Evolutionary conservation across 75 land plant species (phyloP).

Genomic region (Cryptomeria japonica): DNA sequence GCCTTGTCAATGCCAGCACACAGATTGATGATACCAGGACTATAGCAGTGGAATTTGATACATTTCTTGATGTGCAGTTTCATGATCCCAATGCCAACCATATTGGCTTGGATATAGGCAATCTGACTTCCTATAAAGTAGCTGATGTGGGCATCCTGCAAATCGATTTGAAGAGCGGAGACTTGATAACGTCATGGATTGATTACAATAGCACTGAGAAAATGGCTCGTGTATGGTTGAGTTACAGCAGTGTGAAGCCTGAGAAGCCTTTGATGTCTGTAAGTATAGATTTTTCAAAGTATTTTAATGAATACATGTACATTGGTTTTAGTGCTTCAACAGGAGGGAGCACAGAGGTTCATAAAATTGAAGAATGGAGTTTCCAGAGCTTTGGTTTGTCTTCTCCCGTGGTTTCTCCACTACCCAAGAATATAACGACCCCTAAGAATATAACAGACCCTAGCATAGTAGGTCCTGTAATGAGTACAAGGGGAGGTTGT

Average conservation of each 20-base stretch:
- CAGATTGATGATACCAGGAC: constrained; percentile 20
- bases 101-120: constrained; percentile 75
- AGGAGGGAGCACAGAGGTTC: constrained; percentile 68
- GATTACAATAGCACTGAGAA: constrained; percentile 44
- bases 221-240: constrained; percentile 44
- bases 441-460: constrained; percentile 1
- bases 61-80: constrained; percentile 47
- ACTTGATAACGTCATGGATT: constrained; percentile 69
- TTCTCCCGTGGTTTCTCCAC: constrained; percentile 2
- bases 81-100: constrained; percentile 70
- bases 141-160: constrained; percentile 34
- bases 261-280: constrained; percentile 40
- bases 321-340: constrained; percentile 86
- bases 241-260: constrained; percentile 56
- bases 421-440: background rate
- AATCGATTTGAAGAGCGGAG: constrained; percentile 67
- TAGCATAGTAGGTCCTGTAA: background rate
- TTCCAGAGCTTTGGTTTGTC: constrained; percentile 37
- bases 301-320: constrained; percentile 56
- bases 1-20: constrained; percentile 57
- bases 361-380: constrained; percentile 64
- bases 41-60: constrained; percentile 83
- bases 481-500: constrained; percentile 2
- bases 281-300: constrained; percentile 38
- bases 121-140: constrained; percentile 44